Evolutionary conservation across 192 early-diverging fungal genomes (phyloP).

Genomic region (Dimargaris cristalligena): DNA sequence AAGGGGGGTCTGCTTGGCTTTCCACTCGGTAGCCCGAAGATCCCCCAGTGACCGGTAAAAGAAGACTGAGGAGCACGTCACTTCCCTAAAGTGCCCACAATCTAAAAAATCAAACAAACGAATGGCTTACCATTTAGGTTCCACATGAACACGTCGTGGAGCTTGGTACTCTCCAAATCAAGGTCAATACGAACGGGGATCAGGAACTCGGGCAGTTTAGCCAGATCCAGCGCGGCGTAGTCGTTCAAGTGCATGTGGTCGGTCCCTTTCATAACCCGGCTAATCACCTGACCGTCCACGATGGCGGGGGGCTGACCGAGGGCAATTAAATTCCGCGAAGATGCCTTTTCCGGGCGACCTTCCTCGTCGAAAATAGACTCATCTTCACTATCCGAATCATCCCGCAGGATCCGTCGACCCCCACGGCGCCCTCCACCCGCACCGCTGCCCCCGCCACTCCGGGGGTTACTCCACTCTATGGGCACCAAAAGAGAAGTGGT

Average conservation of each 20-base stretch:
- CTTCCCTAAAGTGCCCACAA: too few species aligned
- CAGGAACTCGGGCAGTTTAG: conserved; percentile 39
- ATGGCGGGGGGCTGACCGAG: conserved; percentile 4
- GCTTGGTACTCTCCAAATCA: conserved; percentile 55
- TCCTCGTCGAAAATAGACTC: neutral
- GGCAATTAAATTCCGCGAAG: too few species aligned
- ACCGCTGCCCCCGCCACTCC: neutral
- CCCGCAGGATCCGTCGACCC: neutral
- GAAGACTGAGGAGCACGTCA: too few species aligned
- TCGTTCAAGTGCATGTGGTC: conserved; percentile 5
- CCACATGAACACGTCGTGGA: conserved; percentile 68
- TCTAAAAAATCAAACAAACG: too few species aligned
- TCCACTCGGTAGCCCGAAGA: too few species aligned
- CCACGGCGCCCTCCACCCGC: neutral
- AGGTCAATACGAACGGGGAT: conserved; percentile 68
- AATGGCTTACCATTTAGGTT: conserved; percentile 47
- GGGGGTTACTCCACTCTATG: neutral
- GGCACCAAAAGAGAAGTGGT: neutral
- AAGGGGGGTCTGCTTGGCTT: too few species aligned
- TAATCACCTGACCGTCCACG: conserved; percentile 2
- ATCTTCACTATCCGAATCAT: neutral
- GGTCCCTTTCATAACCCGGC: neutral
- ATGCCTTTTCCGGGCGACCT: neutral
- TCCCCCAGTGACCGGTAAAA: too few species aligned
- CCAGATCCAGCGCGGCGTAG: conserved; percentile 12